A percentile compares a stretch with the other conserved stretches of the same genome.
phyloP scores from a whole-genome alignment of 1,139 yeast genomes.

The Spencermartinsiella ligniputridi region DNA sequence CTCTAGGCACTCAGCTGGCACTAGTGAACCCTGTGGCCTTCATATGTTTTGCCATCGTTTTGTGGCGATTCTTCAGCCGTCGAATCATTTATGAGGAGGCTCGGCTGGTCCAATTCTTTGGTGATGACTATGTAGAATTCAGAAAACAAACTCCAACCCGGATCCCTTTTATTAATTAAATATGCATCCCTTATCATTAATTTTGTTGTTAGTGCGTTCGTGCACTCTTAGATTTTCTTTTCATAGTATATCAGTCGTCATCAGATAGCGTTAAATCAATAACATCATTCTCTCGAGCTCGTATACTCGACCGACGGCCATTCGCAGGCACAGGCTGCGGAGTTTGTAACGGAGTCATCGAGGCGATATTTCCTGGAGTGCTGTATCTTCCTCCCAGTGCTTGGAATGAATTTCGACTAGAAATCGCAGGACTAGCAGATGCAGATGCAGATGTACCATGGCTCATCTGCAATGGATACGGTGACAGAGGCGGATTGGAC shows the following conservation, averaged over 20 bases:
- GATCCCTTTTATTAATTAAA: slow-evolving; percentile 56
- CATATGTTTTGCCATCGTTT: slow-evolving; percentile 42
- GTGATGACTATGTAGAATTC: slow-evolving; percentile 56
- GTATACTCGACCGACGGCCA: neutral
- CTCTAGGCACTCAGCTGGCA: slow-evolving; percentile 73
- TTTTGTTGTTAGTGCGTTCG: too few relatives aligned
- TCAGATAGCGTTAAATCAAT: slow-evolving; percentile 25
- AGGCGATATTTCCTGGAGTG: neutral
- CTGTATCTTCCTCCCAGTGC: neutral
- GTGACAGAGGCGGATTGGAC: neutral
- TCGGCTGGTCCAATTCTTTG: slow-evolving; percentile 62
- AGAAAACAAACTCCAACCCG: slow-evolving; percentile 46
- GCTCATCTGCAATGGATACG: neutral
- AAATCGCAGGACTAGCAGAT: neutral
- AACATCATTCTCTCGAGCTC: slow-evolving; percentile 15
- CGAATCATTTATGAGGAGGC: slow-evolving; percentile 69
- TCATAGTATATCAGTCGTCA: slow-evolving; percentile 18
- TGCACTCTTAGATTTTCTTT: too few relatives aligned
- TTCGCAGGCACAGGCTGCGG: neutral
- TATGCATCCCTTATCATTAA: neutral
- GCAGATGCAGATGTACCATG: neutral
- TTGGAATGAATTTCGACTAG: neutral
- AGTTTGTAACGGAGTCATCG: neutral
- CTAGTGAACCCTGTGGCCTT: slow-evolving; percentile 59
- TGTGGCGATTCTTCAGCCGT: slow-evolving; percentile 63